phyloP scores from a whole-genome alignment of 2,329 filamentous ascomycete species.

The Escovopsis weberi region DNA sequence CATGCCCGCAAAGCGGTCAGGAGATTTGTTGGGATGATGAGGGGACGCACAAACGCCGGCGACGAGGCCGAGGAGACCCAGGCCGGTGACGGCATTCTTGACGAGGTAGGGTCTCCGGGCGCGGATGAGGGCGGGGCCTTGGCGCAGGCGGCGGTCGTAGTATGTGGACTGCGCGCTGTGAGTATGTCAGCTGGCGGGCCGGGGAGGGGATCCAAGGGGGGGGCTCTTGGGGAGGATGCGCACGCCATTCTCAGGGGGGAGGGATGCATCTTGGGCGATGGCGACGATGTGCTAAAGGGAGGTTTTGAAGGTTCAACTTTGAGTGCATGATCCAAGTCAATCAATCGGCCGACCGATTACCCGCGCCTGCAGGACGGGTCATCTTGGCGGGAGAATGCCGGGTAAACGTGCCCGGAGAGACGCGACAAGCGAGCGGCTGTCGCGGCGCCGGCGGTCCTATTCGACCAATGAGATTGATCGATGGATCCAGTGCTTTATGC shows the following conservation, averaged over 20 bases:
- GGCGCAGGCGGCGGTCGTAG: slow-evolving; percentile 78
- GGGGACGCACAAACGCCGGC: slow-evolving; percentile 68
- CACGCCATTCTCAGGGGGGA: not conserved
- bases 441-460: not conserved
- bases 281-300: not conserved
- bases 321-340: no score
- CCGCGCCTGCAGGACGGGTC: no score
- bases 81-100: slow-evolving; percentile 73
- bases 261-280: no score
- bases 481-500: no score
- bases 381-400: no score
- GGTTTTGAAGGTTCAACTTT: no score
- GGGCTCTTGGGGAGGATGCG: not conserved
- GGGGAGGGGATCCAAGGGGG: not conserved
- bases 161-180: slow-evolving; percentile 51
- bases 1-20: not conserved
- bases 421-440: not conserved
- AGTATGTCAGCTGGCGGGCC: not conserved
- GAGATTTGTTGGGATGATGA: not conserved
- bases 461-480: no score
- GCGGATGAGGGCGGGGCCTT: slow-evolving; percentile 78
- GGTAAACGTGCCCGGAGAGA: not conserved
- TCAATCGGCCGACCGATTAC: no score
- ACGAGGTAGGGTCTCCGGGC: slow-evolving; percentile 84
- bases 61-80: slow-evolving; percentile 61